Conservation (phyloP, 495 filamentous ascomycete genomes). For the Xanthoparmelia taractica region DNA sequence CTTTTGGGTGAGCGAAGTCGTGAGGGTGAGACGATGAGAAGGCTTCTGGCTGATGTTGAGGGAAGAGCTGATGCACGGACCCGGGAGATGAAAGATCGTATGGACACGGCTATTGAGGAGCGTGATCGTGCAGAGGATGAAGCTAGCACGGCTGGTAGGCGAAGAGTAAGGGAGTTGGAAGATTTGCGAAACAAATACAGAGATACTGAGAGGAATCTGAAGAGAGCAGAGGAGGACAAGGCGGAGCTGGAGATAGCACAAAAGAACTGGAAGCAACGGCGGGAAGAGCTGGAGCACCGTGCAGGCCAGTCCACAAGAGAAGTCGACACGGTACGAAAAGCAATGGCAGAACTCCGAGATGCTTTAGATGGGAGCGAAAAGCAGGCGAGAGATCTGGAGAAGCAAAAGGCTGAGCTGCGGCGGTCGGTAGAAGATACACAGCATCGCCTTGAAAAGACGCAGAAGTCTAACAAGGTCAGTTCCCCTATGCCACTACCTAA, state of each 20-base stretch:
- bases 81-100: slow-evolving; percentile 78
- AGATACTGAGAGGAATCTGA: slow-evolving; percentile 70
- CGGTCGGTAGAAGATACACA: slow-evolving; percentile 71
- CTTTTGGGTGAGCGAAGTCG: slow-evolving; percentile 87
- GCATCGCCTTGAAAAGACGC: slow-evolving; percentile 66
- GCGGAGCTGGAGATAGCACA: slow-evolving; percentile 62
- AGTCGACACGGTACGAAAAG: slow-evolving; percentile 61
- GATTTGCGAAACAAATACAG: slow-evolving; percentile 70
- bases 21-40: slow-evolving; percentile 91
- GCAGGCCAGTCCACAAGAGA: slow-evolving; percentile 63
- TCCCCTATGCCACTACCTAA: not conserved
- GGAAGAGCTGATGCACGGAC: slow-evolving; percentile 68
- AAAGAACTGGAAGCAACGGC: slow-evolving; percentile 63
- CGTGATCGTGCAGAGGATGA: slow-evolving; percentile 90
- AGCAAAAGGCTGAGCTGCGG: slow-evolving; percentile 67
- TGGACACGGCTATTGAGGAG: slow-evolving; percentile 86
- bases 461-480: slow-evolving; percentile 56
- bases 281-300: slow-evolving; percentile 64
- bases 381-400: slow-evolving; percentile 72
- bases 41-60: slow-evolving; percentile 80
- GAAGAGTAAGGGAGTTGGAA: slow-evolving; percentile 74
- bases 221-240: slow-evolving; percentile 57
- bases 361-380: slow-evolving; percentile 80
- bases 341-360: slow-evolving; percentile 70
- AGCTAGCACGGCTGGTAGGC: slow-evolving; percentile 64